Conservation (phyloP, 345 rosid genomes). For the Euphorbia tirucalli region DNA sequence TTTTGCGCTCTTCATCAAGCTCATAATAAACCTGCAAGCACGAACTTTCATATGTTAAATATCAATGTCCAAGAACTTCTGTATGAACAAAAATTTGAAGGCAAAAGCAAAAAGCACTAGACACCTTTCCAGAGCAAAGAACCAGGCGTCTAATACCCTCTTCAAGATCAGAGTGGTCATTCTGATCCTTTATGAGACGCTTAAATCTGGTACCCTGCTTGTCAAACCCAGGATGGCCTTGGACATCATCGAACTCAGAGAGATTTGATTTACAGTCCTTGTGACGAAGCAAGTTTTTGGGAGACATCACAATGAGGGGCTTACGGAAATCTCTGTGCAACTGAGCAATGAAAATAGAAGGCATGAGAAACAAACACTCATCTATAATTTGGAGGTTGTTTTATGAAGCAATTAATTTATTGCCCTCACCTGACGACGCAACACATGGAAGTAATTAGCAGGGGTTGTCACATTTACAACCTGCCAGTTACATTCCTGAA, state of each 20-base stretch:
- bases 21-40: constrained; percentile 41
- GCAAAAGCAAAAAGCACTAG: too few species aligned
- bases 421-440: constrained; percentile 61
- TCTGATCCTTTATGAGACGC: constrained; percentile 86
- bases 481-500: constrained; percentile 89
- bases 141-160: constrained; percentile 79
- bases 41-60: too few species aligned
- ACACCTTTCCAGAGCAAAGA: constrained; percentile 90
- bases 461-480: constrained; percentile 86
- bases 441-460: constrained; percentile 82
- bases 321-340: constrained; percentile 88
- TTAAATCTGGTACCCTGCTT: constrained; percentile 95
- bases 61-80: too few species aligned
- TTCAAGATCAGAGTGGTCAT: constrained; percentile 76
- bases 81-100: background rate
- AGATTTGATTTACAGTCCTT: constrained; percentile 91
- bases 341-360: constrained; percentile 28
- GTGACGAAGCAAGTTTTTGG: constrained; percentile 89
- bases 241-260: constrained; percentile 89
- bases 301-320: constrained; percentile 83
- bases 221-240: constrained; percentile 95
- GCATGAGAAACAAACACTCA: constrained; percentile 2
- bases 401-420: background rate
- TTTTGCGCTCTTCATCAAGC: constrained; percentile 66
- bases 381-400: background rate